These are phyloP conservation scores for Recurvomyces mirabilis DNA, from an alignment of 495 filamentous ascomycete genomes.

Conservation along the genomic window DNA sequence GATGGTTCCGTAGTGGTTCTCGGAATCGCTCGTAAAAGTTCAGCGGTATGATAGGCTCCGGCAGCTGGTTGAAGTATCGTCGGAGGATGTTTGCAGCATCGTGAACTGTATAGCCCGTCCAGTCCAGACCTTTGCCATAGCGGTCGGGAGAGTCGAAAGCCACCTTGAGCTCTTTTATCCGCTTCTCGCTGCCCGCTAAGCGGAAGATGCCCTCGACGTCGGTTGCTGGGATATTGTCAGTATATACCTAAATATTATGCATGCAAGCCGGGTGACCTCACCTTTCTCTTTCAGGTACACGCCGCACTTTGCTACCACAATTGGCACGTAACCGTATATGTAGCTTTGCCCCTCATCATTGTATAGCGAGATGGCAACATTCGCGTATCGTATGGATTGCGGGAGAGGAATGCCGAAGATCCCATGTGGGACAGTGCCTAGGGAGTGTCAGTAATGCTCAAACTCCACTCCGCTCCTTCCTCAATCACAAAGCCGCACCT, in stretches of 20 bases:
- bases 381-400: conserved; percentile 93
- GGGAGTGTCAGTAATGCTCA: conserved; percentile 1
- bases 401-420: conserved; percentile 95
- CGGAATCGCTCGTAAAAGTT: conserved; percentile 89
- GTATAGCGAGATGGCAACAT: conserved; percentile 93
- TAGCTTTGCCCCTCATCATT: conserved; percentile 86
- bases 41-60: conserved; percentile 89
- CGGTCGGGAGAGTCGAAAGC: conserved; percentile 91
- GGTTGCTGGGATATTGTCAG: conserved; percentile 51
- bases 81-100: conserved; percentile 96
- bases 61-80: conserved; percentile 87
- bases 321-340: conserved; percentile 97
- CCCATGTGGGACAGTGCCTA: conserved; percentile 33
- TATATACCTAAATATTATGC: too few species aligned
- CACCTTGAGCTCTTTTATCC: conserved; percentile 89
- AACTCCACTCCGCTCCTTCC: neutral
- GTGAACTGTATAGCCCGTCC: conserved; percentile 96
- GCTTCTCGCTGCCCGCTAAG: conserved; percentile 88
- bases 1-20: conserved; percentile 68
- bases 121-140: conserved; percentile 93
- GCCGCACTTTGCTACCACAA: conserved; percentile 96
- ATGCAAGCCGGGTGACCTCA: too few species aligned
- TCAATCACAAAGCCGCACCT: conserved; percentile 48
- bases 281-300: conserved; percentile 98
- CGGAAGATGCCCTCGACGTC: conserved; percentile 97